Evolutionary conservation across 495 filamentous ascomycete species (phyloP), one percentile per base, ranked within the genome.

Genomic region (Filosporella fistucella): DNA sequence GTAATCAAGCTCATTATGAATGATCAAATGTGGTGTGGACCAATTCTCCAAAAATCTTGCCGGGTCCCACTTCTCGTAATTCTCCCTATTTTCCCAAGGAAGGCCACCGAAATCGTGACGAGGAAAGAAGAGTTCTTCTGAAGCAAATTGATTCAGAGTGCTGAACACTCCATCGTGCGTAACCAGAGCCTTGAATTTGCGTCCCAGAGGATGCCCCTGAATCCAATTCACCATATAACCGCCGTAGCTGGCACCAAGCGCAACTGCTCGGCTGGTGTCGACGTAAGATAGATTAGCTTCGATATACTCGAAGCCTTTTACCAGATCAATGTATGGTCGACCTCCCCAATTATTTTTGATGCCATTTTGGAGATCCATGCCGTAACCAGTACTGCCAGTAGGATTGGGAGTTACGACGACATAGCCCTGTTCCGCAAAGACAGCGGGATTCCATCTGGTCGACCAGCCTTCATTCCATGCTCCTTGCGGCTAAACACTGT

Each of bases 1-100:
- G 62, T 95, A 97, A 64, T 97, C 91, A 16, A 95, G 75, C 57
- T 93, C 89, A 61, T 81, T 91, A 67, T 96, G 91, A 45, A 97
- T 91, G 53, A 96, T 77, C 59, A 77, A 47, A 48, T 59, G 36
- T 9, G 91, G 91, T 6, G 91, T 97, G 1, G 76, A 72, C 91
- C 91, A 96, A 35, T 76, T 61, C 17, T 63, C 72, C 0, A 80
- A 71, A 62, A 77, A 76, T 21, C 68, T 66, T 2, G 86, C 79
- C 0, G 91, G 91, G 63, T 94, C 85, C 89, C 89, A 97, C 48
- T 79, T 72, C 50, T 79, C 78, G 75, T 90, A 97, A 8, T 74
- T 77, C 32, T 78, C 81, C 18, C 71, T 70, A 51, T 87, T 82
- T 3, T 83, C 78, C 76, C 85, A 90, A n/a, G 88, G 69, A 0